Evolutionary conservation across 805 yeast species (phyloP), one percentile per base, ranked within the genome.

Genomic region (Kregervanrija pseudodelftensis): DNA sequence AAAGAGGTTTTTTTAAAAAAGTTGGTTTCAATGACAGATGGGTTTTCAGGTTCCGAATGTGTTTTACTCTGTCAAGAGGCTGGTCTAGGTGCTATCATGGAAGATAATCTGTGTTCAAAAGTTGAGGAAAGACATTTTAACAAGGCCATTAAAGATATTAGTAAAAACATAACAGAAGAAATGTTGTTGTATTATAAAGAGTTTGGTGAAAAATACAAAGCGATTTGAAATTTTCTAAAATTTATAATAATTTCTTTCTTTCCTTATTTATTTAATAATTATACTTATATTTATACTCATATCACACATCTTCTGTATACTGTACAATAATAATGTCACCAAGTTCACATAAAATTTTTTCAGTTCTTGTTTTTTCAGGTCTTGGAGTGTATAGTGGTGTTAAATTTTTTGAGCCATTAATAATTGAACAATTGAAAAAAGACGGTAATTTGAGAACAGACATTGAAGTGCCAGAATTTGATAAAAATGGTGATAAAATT

Each of bases 21-120:
- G 9, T 64, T 87, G 10, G 89, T 95, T 0, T 62, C 54, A 2
- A 56, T 66, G 5, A 85, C 96, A 0, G 91, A 84, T 0, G 98
- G 99, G 0, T 89, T 95, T 57, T 89, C 97, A 0, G 99, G 99
- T 33, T 96, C 98, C 0, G 99, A 93, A 63, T 86, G 93, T 34
- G 95, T 90, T 0, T 71, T 89, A 15, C 62, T 91, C 15, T 87
- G 96, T 55, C 98, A 90, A 61, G 97, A 91, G 63, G 96, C 98
- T 0, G 99, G 99, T 2, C 66, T 93, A 11, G 78, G 85, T n/a
- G 96, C 98, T 0, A 80, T 93, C 46, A 88, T 87, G 82, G 96
- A 87, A 53, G 66, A 85, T 49, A 63, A 74, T 5, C 66, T 77
- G 4, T 73, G 85, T 8, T 56, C 57, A 1, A 52, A 54, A 7